phyloP scores from a whole-genome alignment of 2,329 filamentous ascomycete species.

The Aspergillus pseudotamarii region DNA sequence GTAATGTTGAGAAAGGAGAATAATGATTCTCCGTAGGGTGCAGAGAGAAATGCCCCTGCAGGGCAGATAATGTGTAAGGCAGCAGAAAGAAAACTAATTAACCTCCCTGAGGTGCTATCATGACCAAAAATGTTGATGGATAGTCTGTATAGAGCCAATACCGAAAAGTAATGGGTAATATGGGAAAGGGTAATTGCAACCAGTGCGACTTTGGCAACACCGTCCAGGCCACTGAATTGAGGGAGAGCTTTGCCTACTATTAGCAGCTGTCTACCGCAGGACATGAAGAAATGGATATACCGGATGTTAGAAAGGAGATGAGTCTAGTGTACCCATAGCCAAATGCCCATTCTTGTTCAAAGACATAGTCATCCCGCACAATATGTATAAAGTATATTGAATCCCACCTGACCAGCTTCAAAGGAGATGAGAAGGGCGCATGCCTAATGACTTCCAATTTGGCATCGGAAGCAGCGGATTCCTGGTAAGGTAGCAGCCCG shows the following conservation, averaged over 20 bases:
- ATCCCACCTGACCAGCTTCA: slow-evolving; percentile 63
- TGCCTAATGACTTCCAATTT: slow-evolving; percentile 11
- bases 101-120: slow-evolving; percentile 30
- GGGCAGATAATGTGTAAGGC: slow-evolving; percentile 81
- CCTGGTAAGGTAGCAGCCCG: slow-evolving; percentile 47
- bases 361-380: slow-evolving; percentile 57
- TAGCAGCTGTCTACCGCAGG: slow-evolving; percentile 8
- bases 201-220: slow-evolving; percentile 37
- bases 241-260: slow-evolving; percentile 26
- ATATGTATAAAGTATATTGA: slow-evolving; percentile 62
- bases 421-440: slow-evolving; percentile 29
- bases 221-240: slow-evolving; percentile 23
- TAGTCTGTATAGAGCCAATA: slow-evolving; percentile 70
- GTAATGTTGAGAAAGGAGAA: slow-evolving; percentile 77
- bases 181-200: slow-evolving; percentile 71
- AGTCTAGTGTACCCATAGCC: slow-evolving; percentile 57
- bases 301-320: slow-evolving; percentile 41
- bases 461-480: slow-evolving; percentile 13
- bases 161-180: slow-evolving; percentile 74
- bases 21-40: slow-evolving; percentile 79
- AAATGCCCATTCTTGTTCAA: slow-evolving; percentile 70
- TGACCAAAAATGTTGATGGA: slow-evolving; percentile 58
- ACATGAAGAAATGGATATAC: slow-evolving; percentile 25
- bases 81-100: slow-evolving; percentile 63
- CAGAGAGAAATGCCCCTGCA: slow-evolving; percentile 84